Evolutionary conservation across 2,329 filamentous ascomycete species (phyloP), one percentile per base, ranked within the genome.

Genomic region (Phoma sp.): DNA sequence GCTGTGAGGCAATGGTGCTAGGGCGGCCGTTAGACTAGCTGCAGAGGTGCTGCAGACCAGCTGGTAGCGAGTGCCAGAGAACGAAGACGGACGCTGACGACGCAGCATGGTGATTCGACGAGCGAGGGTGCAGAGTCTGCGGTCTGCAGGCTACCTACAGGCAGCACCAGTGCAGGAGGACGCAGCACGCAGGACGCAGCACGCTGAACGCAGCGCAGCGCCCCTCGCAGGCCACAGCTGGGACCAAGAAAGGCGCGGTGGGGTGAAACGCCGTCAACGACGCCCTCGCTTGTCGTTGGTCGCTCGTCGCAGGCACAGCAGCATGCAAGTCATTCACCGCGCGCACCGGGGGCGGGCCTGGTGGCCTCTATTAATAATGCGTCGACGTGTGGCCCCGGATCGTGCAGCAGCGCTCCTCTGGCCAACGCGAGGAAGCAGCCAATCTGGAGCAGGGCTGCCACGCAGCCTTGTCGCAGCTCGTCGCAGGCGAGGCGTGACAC

Each of bases 401-500:
- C 61, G 62, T 64, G 63, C 65, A 63, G 59, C 48, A 51, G 52
- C 52, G 49, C 48, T 52, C 49, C 54, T 41, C 43, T 40, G 35
- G 49, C 37, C 57, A 55, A 53, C 49, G 57, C 49, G 54, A 53
- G 54, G 49, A 44, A 47, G 60, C 56, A 60, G 50, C 61, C 56
- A 60, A 67, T 64, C 57, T 57, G 55, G 48, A 36, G 40, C 45
- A 55, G 45, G 45, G 41, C 47, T 58, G 61, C 67, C 61, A 68
- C 67, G 68, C 68, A 68, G 63, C 63, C 66, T 58, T 58, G 63
- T 64, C 55, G 60, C 51, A 52, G 48, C 35, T 44, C 38, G 32
- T 51, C 48, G 51, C 53, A 65, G 57, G 66, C 67, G 63, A 65
- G 63, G 60, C 61, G 56, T 47, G 38, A 57, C 67, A 63, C 65